Conservation (phyloP, 306 rosid genomes). For the Cicer arietinum region DNA sequence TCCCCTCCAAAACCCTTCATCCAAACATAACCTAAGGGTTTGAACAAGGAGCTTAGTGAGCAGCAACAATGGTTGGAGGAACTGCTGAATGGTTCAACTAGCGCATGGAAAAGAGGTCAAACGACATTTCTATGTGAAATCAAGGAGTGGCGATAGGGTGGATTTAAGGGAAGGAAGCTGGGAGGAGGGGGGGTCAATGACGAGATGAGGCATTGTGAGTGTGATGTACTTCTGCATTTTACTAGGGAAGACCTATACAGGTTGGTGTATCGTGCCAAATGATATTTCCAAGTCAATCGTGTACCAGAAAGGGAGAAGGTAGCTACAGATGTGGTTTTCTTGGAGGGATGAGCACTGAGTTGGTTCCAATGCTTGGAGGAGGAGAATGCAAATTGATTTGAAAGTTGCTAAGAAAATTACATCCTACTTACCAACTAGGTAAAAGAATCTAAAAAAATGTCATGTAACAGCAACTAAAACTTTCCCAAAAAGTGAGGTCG, state of each 20-base stretch:
- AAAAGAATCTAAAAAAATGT: constrained; percentile 22
- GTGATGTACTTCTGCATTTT: background rate
- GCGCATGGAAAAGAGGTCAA: too few species aligned
- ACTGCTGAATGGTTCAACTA: too few species aligned
- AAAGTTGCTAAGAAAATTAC: background rate
- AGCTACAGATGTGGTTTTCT: background rate
- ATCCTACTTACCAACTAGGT: constrained; percentile 1
- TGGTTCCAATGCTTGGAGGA: background rate
- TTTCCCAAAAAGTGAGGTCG: background rate
- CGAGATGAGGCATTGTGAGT: too few species aligned
- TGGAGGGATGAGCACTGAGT: background rate
- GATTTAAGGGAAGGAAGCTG: too few species aligned
- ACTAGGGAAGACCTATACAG: background rate
- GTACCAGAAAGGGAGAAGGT: constrained; percentile 2
- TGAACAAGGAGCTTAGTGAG: too few species aligned
- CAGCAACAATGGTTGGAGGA: too few species aligned
- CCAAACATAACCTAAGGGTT: too few species aligned
- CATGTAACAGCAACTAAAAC: constrained; percentile 14
- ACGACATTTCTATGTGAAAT: too few species aligned
- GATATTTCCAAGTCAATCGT: background rate
- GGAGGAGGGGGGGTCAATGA: too few species aligned
- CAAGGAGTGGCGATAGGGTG: too few species aligned
- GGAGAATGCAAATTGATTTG: background rate
- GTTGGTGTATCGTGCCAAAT: background rate
- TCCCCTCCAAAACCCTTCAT: too few species aligned